Base-by-base conservation (phyloP, 2,329 filamentous ascomycete species). In the Colletotrichum sp. region DNA sequence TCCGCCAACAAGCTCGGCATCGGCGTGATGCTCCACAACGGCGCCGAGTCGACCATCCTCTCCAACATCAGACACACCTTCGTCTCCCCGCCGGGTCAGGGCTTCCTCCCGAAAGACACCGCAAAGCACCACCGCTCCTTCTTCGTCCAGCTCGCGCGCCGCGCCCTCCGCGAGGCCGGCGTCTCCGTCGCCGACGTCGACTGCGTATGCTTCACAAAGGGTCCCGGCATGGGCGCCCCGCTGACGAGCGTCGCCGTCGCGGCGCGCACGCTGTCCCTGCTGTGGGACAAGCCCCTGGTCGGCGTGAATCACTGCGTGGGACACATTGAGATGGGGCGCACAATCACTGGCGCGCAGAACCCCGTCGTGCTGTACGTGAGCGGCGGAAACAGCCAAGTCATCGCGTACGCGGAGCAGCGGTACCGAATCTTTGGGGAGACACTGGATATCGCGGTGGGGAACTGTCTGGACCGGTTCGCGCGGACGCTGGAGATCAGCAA, bases 381-480 rank as follows among this genome's bases (percentile, higher is more conserved):
- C 26, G 97, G 97, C 77, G 97, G 97, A 74, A 99, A 99, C 88
- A 98, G 96, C 16, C 96, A 99, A 87, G 96, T 99, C 30, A 99
- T 99, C 79, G 97, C 97, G 63, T 99, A 99, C 86, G 96, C 95
- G 43, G 94, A 96, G 78, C 95, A 96, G 83, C 92, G 96, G 74
- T 99, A 99, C 87, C 94, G 97, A 74, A 99, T 99, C 83, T 99
- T 99, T 84, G 97, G 97, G 77, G 97, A 99, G 87, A 96, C 97
- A 3, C 92, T 99, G 67, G 97, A 99, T 83, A 99, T 99, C 79
- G 97, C 97, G 16, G 96, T 99, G 13, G 97, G 97, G 6, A 99
- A 99, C 86, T 99, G 97, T 83, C 92, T 99, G 63, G 97, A 99
- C 85, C 93, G 97, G 39, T 99, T 99, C 83, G 97, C 97, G 36